Base-by-base conservation (phyloP, 768 basidiomycete genomes). In the Tephrocybe sp. region DNA sequence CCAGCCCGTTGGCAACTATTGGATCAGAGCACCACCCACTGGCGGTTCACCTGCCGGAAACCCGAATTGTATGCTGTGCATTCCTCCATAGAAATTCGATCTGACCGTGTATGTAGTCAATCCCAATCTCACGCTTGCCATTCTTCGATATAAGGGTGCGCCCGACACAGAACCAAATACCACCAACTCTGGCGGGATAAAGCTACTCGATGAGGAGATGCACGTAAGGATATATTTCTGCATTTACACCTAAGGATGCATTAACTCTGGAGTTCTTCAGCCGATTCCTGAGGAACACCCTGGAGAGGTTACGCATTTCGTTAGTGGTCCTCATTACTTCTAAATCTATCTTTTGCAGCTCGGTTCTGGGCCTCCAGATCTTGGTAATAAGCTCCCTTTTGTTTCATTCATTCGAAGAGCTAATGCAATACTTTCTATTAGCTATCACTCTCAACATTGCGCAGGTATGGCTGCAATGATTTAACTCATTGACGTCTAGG, bases 1-100 rank as follows among this genome's bases (percentile, higher is more conserved):
- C 56, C 73, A 77, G 53, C 61, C 66, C 11, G 61, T 76, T 7
- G 68, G 55, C 38, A 78, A 78, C 59, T 78, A 77, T 60, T 76
- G 76, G 65, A 68, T 75, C 52, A 64, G 65, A 42, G 68, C 65
- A 30, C 68, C 62, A 0, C 59, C 57, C 16, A 60, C 59, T 36
- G 59, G 59, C 33, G 59, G 59, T 34, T 20, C 35, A 14, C 59
- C 59, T n/a, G 54, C 47, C 35, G 52, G 57, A 22, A 60, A 60
- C 48, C 59, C 59, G 19, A 60, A 60, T 47, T 58, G 62, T 64
- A 22, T 46, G 60, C 55, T 39, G 23, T 40, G 7, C 26, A 4
- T 26, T 4, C 7, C 4, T 32, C 42, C 9, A 46, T 7, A 13
- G n/a, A n/a, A n/a, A n/a, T n/a, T n/a, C n/a, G n/a, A n/a, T n/a